A percentile compares a stretch with the other conserved stretches of the same genome.
phyloP scores from a whole-genome alignment of 1,284 basidiomycete genomes.

The Quambalaria eucalypti region DNA sequence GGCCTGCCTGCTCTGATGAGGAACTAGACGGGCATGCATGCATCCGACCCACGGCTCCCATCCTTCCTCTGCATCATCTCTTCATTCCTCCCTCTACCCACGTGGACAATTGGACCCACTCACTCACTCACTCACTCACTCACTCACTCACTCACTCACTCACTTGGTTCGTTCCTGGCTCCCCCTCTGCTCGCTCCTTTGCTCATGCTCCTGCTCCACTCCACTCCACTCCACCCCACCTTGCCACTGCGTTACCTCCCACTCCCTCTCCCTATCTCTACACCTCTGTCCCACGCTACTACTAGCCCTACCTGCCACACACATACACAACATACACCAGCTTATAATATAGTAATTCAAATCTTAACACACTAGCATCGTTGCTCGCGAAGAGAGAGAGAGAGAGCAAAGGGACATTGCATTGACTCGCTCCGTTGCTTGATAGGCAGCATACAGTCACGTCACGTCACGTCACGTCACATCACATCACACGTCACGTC shows the following conservation, averaged over 20 bases:
- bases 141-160: background rate
- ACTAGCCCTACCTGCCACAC: background rate
- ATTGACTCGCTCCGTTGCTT: background rate
- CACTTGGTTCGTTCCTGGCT: background rate
- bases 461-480: no score
- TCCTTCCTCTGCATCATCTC: no score
- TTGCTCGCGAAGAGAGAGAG: background rate
- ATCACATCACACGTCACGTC: no score
- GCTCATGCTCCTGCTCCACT: no score
- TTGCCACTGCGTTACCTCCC: background rate
- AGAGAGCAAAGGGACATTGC: background rate
- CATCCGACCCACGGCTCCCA: no score
- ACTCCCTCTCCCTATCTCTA: background rate
- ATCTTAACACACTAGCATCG: no score
- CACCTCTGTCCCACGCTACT: background rate
- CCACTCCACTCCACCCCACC: background rate
- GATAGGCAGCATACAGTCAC: no score
- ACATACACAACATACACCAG: no score
- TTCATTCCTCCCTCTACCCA: background rate
- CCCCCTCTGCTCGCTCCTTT: background rate
- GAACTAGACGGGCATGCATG: background rate
- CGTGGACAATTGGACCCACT: background rate
- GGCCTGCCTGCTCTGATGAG: background rate
- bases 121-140: no score
- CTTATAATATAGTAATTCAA: no score